phyloP scores from a whole-genome alignment of 2,329 filamentous ascomycete species.

The Hortaea sp. region DNA sequence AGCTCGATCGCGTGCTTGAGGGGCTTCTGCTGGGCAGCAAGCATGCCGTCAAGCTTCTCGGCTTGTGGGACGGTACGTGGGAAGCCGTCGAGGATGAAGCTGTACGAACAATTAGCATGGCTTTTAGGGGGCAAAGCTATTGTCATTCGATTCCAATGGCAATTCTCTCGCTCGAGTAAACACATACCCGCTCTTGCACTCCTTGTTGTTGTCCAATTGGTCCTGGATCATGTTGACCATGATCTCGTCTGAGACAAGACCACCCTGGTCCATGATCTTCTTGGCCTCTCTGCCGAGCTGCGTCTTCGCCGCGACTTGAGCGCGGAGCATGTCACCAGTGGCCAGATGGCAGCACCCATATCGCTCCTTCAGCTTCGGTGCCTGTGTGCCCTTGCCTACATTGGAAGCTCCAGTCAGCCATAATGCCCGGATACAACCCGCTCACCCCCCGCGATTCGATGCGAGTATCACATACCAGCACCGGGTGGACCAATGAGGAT shows the following conservation, averaged over 20 bases:
- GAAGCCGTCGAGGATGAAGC: constrained; percentile 96
- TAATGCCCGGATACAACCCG: not conserved
- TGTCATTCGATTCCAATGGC: constrained; percentile 2
- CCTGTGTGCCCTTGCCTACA: constrained; percentile 94
- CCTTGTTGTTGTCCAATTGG: constrained; percentile 84
- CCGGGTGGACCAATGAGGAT: constrained; percentile 95
- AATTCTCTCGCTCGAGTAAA: not conserved
- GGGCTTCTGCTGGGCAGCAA: constrained; percentile 63
- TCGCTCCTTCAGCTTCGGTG: constrained; percentile 95
- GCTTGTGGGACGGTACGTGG: constrained; percentile 93
- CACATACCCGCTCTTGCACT: constrained; percentile 90
- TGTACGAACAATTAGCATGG: constrained; percentile 1
- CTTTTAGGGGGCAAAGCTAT: constrained; percentile 1
- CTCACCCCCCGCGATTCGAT: not conserved
- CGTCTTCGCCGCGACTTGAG: constrained; percentile 96
- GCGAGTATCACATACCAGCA: constrained; percentile 60
- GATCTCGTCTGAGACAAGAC: constrained; percentile 96
- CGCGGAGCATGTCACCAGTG: constrained; percentile 97
- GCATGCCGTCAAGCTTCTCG: constrained; percentile 89
- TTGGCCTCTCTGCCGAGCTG: constrained; percentile 89
- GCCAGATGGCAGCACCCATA: constrained; percentile 96
- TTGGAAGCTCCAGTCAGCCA: not conserved
- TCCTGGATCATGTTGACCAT: constrained; percentile 99
- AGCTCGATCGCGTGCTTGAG: constrained; percentile 95
- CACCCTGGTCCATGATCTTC: constrained; percentile 99